Base-by-base conservation (phyloP, 192 early-diverging fungal species). In the Coemansia sp. region DNA sequence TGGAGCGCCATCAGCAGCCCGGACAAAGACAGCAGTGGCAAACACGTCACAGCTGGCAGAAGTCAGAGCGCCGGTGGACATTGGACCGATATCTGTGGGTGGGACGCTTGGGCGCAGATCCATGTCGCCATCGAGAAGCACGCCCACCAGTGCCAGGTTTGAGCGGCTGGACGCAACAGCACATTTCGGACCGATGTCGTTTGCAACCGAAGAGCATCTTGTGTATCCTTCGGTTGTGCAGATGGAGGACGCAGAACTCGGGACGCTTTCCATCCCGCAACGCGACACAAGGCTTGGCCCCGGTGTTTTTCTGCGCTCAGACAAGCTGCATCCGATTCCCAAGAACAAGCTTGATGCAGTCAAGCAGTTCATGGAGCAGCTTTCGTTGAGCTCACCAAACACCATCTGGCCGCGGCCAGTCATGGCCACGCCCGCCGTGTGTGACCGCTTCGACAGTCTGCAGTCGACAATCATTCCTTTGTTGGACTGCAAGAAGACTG, bases 391-490 rank as follows among this genome's bases (percentile, higher is more conserved):
- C 69, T 73, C 69, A 12, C 78, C 78, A 16, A 76, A 81, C 48
- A 81, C 78, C 11, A 81, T 82, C 59, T 82, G 80, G 80, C 83
- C 84, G 12, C 88, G 88, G n/a, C 95, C 95, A 0, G 73, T 86
- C 8, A 94, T 97, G 90, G 90, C 91, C 6, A 97, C 94, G 5
- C 87, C 85, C 12, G 82, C 84, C 0, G 90, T 97, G 19, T 92
- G 91, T 74, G 85, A 88, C 26, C 90, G 89, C 63, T 95, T 90
- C 72, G 91, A 93, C 54, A 86, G 87, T 51, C 74, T 98, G 56
- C 88, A 90, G 61, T 80, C 84, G 48, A 90, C 89, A 11, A 89
- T 95, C 60, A 75, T 93, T 46, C 86, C 77, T 22, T 70, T 96
- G 67, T 73, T 95, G 57, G 96, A 98, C 65, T 76, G 92, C 56